Percentiles rank a stretch among this genome's conserved stretches.
phyloP scores from a whole-genome alignment of 371 early-diverging fungal genomes.

The Cokeromyces recurvatus region DNA sequence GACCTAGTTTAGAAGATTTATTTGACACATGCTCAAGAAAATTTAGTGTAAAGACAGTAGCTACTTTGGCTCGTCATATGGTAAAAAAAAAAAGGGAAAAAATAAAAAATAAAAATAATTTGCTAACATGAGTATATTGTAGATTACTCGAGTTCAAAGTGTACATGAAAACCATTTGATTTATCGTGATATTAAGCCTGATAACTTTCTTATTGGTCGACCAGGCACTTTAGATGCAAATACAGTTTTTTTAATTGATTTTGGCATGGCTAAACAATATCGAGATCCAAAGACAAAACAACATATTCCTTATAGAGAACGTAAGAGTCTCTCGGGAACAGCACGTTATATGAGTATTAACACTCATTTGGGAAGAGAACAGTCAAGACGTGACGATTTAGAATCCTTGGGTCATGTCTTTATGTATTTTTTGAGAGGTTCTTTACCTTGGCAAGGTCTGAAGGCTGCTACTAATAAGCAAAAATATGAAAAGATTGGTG shows the following conservation, averaged over 20 bases:
- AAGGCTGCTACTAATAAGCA: conserved; percentile 87
- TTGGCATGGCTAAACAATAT: conserved; percentile 90
- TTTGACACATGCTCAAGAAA: conserved; percentile 88
- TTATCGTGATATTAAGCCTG: conserved; percentile 98
- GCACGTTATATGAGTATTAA: conserved; percentile 64
- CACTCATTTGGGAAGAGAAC: background rate
- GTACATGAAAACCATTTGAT: conserved; percentile 93
- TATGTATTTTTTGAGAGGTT: background rate
- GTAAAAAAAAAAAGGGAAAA: conserved; percentile 26
- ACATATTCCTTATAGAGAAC: conserved; percentile 79
- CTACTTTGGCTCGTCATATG: conserved; percentile 93
- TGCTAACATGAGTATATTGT: background rate
- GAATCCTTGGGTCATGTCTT: background rate
- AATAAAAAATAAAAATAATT: background rate
- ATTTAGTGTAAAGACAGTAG: conserved; percentile 87
- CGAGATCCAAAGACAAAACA: conserved; percentile 75
- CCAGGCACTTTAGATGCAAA: conserved; percentile 45
- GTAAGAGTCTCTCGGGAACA: conserved; percentile 83
- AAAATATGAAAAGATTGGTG: conserved; percentile 89
- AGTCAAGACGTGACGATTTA: background rate
- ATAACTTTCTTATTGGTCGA: conserved; percentile 92
- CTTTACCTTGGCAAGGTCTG: conserved; percentile 85
- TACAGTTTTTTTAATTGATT: conserved; percentile 71
- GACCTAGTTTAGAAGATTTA: conserved; percentile 89
- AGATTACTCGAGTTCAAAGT: conserved; percentile 85